A percentile compares a stretch with the other conserved stretches of the same genome.
Evolutionary conservation across 768 basidiomycete genomes (phyloP).

Genomic region (Russula olivacea): DNA sequence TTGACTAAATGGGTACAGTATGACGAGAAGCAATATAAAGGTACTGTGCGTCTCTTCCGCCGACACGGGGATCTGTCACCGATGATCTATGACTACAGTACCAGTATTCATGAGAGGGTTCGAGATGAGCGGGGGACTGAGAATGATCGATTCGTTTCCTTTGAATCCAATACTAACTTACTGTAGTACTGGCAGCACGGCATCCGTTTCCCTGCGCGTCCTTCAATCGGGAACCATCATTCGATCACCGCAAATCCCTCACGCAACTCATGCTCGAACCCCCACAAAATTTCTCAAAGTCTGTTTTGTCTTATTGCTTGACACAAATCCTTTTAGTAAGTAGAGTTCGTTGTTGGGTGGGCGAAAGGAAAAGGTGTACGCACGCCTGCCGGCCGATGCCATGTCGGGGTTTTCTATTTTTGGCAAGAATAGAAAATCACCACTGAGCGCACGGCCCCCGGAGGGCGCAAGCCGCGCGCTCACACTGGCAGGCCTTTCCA

Average conservation of each 20-base stretch:
- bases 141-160: neutral
- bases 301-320: no score
- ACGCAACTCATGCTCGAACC: no score
- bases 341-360: no score
- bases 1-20: conserved; percentile 6
- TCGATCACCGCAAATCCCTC: neutral
- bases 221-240: neutral
- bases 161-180: neutral
- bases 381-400: neutral
- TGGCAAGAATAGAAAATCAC: neutral
- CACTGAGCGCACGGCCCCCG: no score
- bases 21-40: neutral
- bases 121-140: neutral
- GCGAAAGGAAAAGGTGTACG: no score
- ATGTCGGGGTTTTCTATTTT: neutral
- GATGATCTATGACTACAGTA: neutral
- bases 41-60: neutral
- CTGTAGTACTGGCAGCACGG: no score
- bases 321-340: no score
- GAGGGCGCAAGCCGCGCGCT: no score
- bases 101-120: neutral
- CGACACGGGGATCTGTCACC: neutral
- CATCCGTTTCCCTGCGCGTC: no score
- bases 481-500: neutral
- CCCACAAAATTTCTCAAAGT: no score